Evolutionary conservation across 2,329 filamentous ascomycete genomes (phyloP), one percentile per base, ranked within the genome.

Genomic region (Fusarium devonianum): DNA sequence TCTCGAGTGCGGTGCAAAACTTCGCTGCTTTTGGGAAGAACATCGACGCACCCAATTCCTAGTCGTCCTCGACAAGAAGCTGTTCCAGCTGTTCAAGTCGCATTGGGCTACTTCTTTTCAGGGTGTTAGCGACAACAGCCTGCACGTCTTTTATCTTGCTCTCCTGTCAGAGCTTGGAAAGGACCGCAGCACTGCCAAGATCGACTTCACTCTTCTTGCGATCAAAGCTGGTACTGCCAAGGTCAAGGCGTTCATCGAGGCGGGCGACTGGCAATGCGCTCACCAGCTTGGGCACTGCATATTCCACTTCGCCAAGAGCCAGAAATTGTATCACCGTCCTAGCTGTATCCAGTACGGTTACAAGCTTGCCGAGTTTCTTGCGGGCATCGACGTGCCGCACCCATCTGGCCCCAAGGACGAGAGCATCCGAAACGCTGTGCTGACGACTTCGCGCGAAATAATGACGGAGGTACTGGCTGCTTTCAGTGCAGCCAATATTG

Each of bases 361-460:
- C 65, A 72, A 72, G 54, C 66, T 81, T 7, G 76, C 77, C 10
- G 71, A 74, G 32, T 64, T 72, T 14, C 66, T 79, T 35, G 75
- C 75, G 3, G 74, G 75, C 16, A 72, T 74, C 34, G 71, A 72
- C 18, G 64, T 69, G 7, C 60, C 60, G 18, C 64, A 62, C 39
- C 71, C 66, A 22, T 63, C 62, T n/a, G 65, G 65, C 14, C 47
- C 66, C 4, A 72, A 75, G 49, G 49, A 62, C 4, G 33, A 49
- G 5, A 53, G 57, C 9, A 26, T 58, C 12, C 37, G 51, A 3
- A 43, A 36, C n/a, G 41, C 47, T 3, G 57, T 63, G 62, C 42
- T 65, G 3, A 38, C 47, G 5, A 61, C 60, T 1, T 65, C 63
- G 4, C 62, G 62, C 1, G 49, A 62, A 8, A 52, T 65, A 36